Percentiles rank a stretch among this genome's conserved stretches.
Conservation (phyloP, 805 yeast genomes). For the Kodamaea neixiangensis region DNA sequence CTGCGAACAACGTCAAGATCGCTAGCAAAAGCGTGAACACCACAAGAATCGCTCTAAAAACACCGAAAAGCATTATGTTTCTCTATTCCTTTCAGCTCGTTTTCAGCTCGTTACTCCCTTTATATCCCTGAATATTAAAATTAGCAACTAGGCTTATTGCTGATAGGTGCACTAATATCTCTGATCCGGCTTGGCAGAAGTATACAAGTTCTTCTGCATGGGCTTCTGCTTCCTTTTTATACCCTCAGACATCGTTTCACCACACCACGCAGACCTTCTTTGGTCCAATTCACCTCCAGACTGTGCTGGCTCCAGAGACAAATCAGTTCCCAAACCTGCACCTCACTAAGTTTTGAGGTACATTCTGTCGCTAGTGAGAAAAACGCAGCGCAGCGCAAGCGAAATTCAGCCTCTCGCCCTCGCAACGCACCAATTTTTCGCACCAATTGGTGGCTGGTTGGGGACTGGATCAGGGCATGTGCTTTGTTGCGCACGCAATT, state of each 20-base stretch:
- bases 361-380: conserved; percentile 1
- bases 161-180: neutral
- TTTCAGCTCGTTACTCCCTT: neutral
- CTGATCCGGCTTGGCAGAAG: neutral
- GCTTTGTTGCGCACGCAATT: neutral
- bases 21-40: conserved; percentile 34
- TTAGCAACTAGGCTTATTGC: neutral
- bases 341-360: neutral
- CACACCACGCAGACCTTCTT: neutral
- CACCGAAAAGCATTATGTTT: conserved; percentile 25
- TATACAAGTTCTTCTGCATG: neutral
- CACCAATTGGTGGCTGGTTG: neutral
- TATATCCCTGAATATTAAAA: neutral
- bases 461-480: neutral
- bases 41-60: conserved; percentile 35
- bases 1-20: conserved; percentile 35
- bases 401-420: neutral
- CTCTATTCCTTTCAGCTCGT: neutral
- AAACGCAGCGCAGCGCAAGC: neutral
- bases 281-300: conserved; percentile 1
- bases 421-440: too few relatives aligned
- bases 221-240: neutral
- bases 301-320: neutral
- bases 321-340: neutral
- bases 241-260: neutral